These are phyloP conservation scores for Periconia digitata DNA, from an alignment of 2,329 filamentous ascomycete genomes.

Conservation along the genomic window DNA sequence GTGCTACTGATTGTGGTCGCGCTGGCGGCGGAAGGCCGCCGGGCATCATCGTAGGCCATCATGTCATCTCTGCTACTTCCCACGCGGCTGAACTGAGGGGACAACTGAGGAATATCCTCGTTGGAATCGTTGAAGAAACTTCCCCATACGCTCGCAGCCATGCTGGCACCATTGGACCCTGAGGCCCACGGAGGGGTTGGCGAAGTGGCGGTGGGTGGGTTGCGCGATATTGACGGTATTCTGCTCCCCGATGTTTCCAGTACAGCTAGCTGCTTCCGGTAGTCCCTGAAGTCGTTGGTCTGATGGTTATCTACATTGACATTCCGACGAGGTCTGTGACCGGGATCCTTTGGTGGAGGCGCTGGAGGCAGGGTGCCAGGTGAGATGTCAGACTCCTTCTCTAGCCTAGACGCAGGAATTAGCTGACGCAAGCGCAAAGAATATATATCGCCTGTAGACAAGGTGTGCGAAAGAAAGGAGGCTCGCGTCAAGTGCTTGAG, in stretches of 20 bases:
- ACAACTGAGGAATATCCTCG: slow-evolving; percentile 70
- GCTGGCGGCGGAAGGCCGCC: slow-evolving; percentile 86
- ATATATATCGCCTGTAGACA: slow-evolving; percentile 18
- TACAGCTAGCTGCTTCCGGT: slow-evolving; percentile 71
- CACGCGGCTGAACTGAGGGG: slow-evolving; percentile 65
- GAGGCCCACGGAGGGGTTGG: slow-evolving; percentile 55
- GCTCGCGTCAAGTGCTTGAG: slow-evolving; percentile 16
- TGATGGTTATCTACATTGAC: slow-evolving; percentile 58
- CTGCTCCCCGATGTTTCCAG: slow-evolving; percentile 63
- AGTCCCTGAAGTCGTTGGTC: slow-evolving; percentile 66
- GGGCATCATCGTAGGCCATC: slow-evolving; percentile 62
- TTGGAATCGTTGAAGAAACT: slow-evolving; percentile 77
- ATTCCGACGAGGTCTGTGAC: slow-evolving; percentile 39
- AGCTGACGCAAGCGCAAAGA: slow-evolving; percentile 20
- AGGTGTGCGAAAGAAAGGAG: slow-evolving; percentile 25
- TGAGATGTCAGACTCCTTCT: slow-evolving; percentile 49
- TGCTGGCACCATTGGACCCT: slow-evolving; percentile 38
- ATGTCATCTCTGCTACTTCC: slow-evolving; percentile 53
- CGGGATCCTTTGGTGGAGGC: slow-evolving; percentile 40
- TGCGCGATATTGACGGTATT: slow-evolving; percentile 60
- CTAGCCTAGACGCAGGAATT: slow-evolving; percentile 40
- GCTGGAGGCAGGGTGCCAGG: slow-evolving; percentile 41
- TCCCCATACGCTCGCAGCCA: slow-evolving; percentile 49
- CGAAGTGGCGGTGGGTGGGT: slow-evolving; percentile 58
- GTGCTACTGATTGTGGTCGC: slow-evolving; percentile 84